These are phyloP conservation scores for Triadica sebifera DNA, from an alignment of 345 rosid genomes.

Conservation along the genomic window DNA sequence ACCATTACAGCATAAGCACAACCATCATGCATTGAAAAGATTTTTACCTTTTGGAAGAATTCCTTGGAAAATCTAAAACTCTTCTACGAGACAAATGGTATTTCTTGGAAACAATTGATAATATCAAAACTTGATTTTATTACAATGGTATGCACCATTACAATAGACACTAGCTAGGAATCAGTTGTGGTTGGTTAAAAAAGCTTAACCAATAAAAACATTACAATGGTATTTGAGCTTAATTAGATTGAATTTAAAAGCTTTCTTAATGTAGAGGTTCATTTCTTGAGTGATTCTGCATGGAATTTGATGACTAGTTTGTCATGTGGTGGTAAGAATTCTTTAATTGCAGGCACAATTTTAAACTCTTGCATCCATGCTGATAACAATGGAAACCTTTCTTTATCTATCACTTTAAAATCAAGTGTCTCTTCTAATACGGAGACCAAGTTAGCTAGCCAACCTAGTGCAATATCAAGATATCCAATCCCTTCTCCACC, in stretches of 20 bases:
- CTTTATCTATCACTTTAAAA: slow-evolving; percentile 23
- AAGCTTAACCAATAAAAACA: not conserved
- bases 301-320: slow-evolving; percentile 28
- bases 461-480: slow-evolving; percentile 38
- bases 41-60: too few species aligned
- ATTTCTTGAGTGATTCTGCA: not conserved
- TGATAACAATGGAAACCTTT: slow-evolving; percentile 24
- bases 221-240: not conserved
- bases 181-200: too few species aligned
- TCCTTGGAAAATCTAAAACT: too few species aligned
- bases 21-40: too few species aligned
- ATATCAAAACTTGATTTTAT: too few species aligned
- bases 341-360: slow-evolving; percentile 24
- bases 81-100: too few species aligned
- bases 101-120: too few species aligned
- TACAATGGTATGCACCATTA: too few species aligned
- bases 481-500: slow-evolving; percentile 41
- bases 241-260: not conserved
- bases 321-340: slow-evolving; percentile 38
- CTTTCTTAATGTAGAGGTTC: not conserved
- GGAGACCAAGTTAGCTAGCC: slow-evolving; percentile 27
- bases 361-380: slow-evolving; percentile 33
- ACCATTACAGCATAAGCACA: too few species aligned
- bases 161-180: not conserved
- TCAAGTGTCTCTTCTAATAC: slow-evolving; percentile 28